These are phyloP conservation scores for Candida hispaniensis DNA, from an alignment of 805 yeast species.

Conservation along the genomic window DNA sequence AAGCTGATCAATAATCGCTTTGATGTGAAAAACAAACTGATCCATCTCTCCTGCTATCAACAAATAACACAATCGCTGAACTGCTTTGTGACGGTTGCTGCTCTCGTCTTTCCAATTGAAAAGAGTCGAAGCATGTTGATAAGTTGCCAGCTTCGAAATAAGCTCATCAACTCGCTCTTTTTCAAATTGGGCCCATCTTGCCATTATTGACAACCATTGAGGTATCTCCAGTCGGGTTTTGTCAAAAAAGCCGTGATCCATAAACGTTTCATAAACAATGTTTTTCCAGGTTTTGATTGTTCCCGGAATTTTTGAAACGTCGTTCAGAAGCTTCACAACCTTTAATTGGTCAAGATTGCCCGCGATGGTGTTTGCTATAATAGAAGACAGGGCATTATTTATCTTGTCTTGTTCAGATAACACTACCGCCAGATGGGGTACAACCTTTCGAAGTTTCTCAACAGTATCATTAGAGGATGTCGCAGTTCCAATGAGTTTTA, in stretches of 20 bases:
- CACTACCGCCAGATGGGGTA: constrained; percentile 35
- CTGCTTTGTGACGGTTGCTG: constrained; percentile 39
- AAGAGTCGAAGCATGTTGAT: constrained; percentile 52
- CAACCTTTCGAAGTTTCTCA: constrained; percentile 33
- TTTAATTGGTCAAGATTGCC: no score
- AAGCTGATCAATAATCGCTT: constrained; percentile 38
- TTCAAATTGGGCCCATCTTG: constrained; percentile 55
- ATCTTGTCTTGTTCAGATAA: constrained; percentile 55
- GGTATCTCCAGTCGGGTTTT: constrained; percentile 26
- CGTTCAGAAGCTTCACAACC: constrained; percentile 35
- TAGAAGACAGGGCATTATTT: constrained; percentile 37
- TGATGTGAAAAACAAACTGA: constrained; percentile 38
- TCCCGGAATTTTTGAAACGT: constrained; percentile 27
- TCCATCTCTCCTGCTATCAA: constrained; percentile 53
- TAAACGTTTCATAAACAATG: constrained; percentile 50
- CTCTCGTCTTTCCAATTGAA: constrained; percentile 62
- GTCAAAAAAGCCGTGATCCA: constrained; percentile 49
- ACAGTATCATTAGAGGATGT: constrained; percentile 18
- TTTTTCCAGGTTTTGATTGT: constrained; percentile 52
- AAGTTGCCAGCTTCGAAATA: constrained; percentile 33
- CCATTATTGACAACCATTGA: constrained; percentile 47
- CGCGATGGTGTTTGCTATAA: no score
- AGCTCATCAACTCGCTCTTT: constrained; percentile 47
- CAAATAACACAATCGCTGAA: constrained; percentile 56
- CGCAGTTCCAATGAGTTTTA: constrained; percentile 28